Evolutionary conservation across 1,284 basidiomycete genomes (phyloP).

Genomic region (Volvariella surrecta): DNA sequence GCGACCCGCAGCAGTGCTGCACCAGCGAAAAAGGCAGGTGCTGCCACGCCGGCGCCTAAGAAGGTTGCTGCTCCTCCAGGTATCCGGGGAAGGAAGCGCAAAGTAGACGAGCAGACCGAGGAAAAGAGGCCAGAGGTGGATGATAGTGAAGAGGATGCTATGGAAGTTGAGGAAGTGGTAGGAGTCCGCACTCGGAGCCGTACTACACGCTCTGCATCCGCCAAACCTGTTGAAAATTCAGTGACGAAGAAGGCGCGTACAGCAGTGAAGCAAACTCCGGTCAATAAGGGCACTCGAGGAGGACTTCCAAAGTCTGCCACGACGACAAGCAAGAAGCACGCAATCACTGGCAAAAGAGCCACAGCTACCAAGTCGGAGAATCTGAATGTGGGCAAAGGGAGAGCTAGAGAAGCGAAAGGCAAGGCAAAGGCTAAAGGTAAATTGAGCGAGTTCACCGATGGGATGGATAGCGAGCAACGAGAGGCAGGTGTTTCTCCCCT

Average conservation of each 20-base stretch:
- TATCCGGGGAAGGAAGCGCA: background rate
- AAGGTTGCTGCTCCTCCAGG: too few species aligned
- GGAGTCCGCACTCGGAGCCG: slow-evolving; percentile 1
- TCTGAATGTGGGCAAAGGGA: slow-evolving; percentile 11
- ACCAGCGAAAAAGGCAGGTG: too few species aligned
- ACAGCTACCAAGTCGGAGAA: slow-evolving; percentile 10
- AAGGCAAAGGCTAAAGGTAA: slow-evolving; percentile 9
- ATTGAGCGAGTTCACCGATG: slow-evolving; percentile 4
- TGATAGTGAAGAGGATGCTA: slow-evolving; percentile 1
- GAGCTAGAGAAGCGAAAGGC: slow-evolving; percentile 9
- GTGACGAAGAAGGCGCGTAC: slow-evolving; percentile 12
- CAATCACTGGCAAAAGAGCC: slow-evolving; percentile 9
- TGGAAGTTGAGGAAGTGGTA: slow-evolving; percentile 1
- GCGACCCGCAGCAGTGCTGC: too few species aligned
- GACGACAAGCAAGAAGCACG: slow-evolving; percentile 9
- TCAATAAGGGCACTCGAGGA: too few species aligned
- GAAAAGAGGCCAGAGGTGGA: slow-evolving; percentile 8
- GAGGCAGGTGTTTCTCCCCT: slow-evolving; percentile 17
- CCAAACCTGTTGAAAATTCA: slow-evolving; percentile 5
- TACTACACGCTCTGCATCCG: background rate
- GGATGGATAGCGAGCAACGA: slow-evolving; percentile 10
- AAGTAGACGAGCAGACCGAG: slow-evolving; percentile 4
- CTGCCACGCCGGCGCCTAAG: too few species aligned
- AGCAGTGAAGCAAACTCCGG: slow-evolving; percentile 1
- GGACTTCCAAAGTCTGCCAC: slow-evolving; percentile 11